Conservation (phyloP, 2,329 filamentous ascomycete genomes). For the Aspergillus transmontanensis region DNA sequence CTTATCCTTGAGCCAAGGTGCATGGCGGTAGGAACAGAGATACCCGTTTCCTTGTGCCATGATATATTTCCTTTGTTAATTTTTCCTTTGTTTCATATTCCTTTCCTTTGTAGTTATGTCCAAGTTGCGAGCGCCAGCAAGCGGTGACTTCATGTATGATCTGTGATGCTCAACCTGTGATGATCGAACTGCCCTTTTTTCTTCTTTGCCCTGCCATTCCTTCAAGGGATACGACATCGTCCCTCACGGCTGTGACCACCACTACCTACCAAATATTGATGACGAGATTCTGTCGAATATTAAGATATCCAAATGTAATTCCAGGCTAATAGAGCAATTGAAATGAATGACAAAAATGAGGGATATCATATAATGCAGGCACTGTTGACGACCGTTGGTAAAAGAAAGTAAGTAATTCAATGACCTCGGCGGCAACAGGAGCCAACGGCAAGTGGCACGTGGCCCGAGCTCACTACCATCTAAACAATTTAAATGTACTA, state of each 20-base stretch:
- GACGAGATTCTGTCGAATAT: constrained; percentile 8
- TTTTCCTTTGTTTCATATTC: constrained; percentile 28
- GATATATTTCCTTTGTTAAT: constrained; percentile 27
- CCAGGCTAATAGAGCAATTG: not conserved
- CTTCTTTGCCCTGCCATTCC: constrained; percentile 6
- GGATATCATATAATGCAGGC: not conserved
- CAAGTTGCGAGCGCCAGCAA: constrained; percentile 31
- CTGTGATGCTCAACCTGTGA: constrained; percentile 23
- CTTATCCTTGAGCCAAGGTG: constrained; percentile 86
- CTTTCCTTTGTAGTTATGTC: constrained; percentile 26
- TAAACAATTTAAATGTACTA: not conserved
- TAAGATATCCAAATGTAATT: constrained; percentile 2
- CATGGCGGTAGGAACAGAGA: constrained; percentile 66
- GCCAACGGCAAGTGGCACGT: not conserved
- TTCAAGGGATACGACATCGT: constrained; percentile 5
- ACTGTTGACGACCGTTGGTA: not conserved
- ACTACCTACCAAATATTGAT: constrained; percentile 9
- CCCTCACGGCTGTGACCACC: not conserved
- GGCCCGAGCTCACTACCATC: not conserved
- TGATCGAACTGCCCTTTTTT: constrained; percentile 20
- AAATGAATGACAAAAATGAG: not conserved
- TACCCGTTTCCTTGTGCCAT: constrained; percentile 10
- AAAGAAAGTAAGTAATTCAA: not conserved
- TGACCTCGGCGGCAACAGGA: not conserved
- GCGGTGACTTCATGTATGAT: constrained; percentile 31